Percentiles rank a stretch among this genome's conserved stretches.
phyloP scores from a whole-genome alignment of 768 basidiomycete species.

The Podaxis sp. region DNA sequence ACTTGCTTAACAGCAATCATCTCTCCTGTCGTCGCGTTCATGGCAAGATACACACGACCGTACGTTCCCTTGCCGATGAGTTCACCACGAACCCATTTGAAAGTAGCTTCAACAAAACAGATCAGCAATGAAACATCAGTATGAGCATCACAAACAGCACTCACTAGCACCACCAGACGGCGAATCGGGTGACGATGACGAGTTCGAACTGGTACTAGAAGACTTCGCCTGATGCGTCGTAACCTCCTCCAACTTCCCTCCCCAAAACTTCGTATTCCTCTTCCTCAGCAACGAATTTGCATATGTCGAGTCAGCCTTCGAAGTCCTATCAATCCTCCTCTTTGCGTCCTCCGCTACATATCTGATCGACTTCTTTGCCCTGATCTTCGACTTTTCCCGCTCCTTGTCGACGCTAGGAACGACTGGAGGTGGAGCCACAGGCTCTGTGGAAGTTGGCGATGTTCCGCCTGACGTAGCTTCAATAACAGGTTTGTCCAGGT shows the following conservation, averaged over 20 bases:
- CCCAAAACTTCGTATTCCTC: constrained; percentile 95
- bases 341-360: constrained; percentile 89
- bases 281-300: constrained; percentile 57
- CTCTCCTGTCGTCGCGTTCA: constrained; percentile 95
- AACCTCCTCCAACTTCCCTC: constrained; percentile 89
- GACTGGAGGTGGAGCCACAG: constrained; percentile 35
- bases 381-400: constrained; percentile 42
- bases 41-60: constrained; percentile 92
- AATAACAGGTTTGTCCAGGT: constrained; percentile 93
- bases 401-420: constrained; percentile 29
- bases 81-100: constrained; percentile 98
- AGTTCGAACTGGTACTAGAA: constrained; percentile 33
- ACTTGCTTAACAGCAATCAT: constrained; percentile 99
- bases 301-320: constrained; percentile 51
- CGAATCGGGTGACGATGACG: constrained; percentile 43
- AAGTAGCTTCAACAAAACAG: constrained; percentile 58
- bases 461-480: constrained; percentile 80
- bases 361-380: constrained; percentile 88
- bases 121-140: neutral
- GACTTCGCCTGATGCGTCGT: constrained; percentile 67
- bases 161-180: constrained; percentile 66
- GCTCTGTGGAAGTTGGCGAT: constrained; percentile 68
- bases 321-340: constrained; percentile 68
- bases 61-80: constrained; percentile 97
- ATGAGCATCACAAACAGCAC: constrained; percentile 28